phyloP scores from a whole-genome alignment of 2,329 filamentous ascomycete genomes.

The Cylindrodendrum hubeiense region DNA sequence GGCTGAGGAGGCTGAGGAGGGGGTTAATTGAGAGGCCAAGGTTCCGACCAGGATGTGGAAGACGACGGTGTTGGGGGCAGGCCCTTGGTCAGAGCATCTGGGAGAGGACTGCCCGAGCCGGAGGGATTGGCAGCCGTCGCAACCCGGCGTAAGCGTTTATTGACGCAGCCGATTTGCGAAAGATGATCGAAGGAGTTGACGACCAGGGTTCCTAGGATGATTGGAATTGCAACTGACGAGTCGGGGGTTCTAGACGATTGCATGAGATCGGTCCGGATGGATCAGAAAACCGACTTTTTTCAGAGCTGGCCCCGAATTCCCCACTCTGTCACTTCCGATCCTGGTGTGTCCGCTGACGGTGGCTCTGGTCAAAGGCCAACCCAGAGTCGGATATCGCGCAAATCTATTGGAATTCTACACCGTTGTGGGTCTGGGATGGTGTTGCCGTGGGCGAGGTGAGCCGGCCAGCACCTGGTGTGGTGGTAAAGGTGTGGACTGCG shows the following conservation, averaged over 20 bases:
- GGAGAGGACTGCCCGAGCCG: conserved; percentile 11
- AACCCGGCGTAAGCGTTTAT: conserved; percentile 22
- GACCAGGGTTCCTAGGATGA: conserved; percentile 23
- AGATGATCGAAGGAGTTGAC: conserved; percentile 33
- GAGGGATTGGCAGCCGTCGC: conserved; percentile 16
- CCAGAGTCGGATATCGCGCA: conserved; percentile 27
- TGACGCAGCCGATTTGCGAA: conserved; percentile 39
- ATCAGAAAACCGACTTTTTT: conserved; percentile 37
- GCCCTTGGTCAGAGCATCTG: conserved; percentile 24
- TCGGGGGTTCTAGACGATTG: conserved; percentile 21
- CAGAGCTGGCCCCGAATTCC: conserved; percentile 32
- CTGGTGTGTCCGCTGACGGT: conserved; percentile 39
- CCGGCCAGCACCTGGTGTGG: neutral
- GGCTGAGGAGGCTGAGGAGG: conserved; percentile 9
- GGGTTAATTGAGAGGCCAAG: conserved; percentile 13
- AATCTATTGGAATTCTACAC: conserved; percentile 20
- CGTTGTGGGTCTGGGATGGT: conserved; percentile 18
- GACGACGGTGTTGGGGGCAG: neutral
- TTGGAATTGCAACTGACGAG: conserved; percentile 22
- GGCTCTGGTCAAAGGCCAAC: conserved; percentile 33
- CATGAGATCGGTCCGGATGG: conserved; percentile 41
- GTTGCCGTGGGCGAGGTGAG: conserved; percentile 11
- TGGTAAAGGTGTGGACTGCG: neutral
- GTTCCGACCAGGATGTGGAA: conserved; percentile 7
- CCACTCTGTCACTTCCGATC: conserved; percentile 34